Evolutionary conservation across 1,284 basidiomycete species (phyloP), one percentile per base, ranked within the genome.

Genomic region (Microbotryum intermedium): DNA sequence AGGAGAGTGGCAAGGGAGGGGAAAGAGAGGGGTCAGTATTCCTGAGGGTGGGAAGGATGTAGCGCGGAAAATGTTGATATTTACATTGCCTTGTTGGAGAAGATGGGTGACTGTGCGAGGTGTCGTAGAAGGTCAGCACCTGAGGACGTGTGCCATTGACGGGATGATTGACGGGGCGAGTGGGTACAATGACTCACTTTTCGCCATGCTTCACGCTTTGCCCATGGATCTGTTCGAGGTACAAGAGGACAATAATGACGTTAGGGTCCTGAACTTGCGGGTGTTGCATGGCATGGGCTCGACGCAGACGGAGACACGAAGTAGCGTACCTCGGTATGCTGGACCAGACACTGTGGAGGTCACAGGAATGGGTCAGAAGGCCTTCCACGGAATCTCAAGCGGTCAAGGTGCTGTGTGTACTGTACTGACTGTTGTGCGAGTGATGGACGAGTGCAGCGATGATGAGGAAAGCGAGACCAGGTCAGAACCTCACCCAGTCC

Each of bases 121-220:
- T 16, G 52, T 4, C 55, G 2, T 25, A 42, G n/a, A 13, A 25
- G 50, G 51, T 49, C 28, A 50, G 34, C 48, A 42, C 26, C 34
- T n/a, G 23, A 30, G 55, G 10, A 4, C 4, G 28, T 3, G 9
- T 6, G 16, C 34, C 13, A 39, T 16, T 16, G 34, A 39, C 34
- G 25, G 8, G 6, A 4, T 7, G 42, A 16, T 1, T 30, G n/a
- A 18, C 20, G 18, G 26, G 30, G 16, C 1, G 53, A 34, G 48
- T 3, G 43, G 26, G 18, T 44, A 34, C 11, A 4, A 21, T 13
- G 50, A 53, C 64, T 28, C 29, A 72, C 71, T 62, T 86, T 91
- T 71, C 91, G 82, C 91, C 91, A 97, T 55, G 90, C 89, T 73
- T 97, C 91, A 64, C 85, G 80, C 77, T 88, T 90, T 25, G 88